phyloP scores from a whole-genome alignment of 2,329 filamentous ascomycete genomes.

The Pyrenophora graminea region DNA sequence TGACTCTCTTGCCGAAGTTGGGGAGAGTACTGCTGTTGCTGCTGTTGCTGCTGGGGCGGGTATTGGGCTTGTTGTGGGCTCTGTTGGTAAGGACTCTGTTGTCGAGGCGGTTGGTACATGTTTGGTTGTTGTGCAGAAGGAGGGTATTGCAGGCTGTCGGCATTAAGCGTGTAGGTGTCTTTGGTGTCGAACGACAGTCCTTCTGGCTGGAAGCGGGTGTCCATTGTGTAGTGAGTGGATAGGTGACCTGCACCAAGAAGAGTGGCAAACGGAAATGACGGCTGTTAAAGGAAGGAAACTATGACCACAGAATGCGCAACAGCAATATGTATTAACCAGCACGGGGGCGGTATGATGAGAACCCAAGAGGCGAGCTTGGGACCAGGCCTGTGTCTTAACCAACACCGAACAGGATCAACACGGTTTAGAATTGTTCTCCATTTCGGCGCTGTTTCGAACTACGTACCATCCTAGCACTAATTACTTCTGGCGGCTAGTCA shows the following conservation, averaged over 20 bases:
- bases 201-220: slow-evolving; percentile 36
- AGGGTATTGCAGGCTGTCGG: slow-evolving; percentile 22
- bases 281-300: slow-evolving; percentile 18
- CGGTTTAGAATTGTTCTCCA: slow-evolving; percentile 18
- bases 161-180: slow-evolving; percentile 27
- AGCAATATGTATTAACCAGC: slow-evolving; percentile 24
- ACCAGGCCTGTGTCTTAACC: slow-evolving; percentile 32
- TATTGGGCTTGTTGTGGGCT: not conserved
- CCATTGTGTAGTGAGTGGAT: slow-evolving; percentile 32
- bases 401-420: slow-evolving; percentile 24
- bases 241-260: slow-evolving; percentile 40
- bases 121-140: slow-evolving; percentile 17
- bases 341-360: slow-evolving; percentile 29
- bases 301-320: slow-evolving; percentile 19
- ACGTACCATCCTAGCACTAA: slow-evolving; percentile 27
- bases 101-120: slow-evolving; percentile 10
- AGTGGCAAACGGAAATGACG: slow-evolving; percentile 22
- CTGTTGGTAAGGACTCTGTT: not conserved
- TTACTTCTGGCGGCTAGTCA: slow-evolving; percentile 30
- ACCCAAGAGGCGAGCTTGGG: slow-evolving; percentile 22
- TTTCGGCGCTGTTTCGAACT: slow-evolving; percentile 36
- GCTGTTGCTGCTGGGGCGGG: slow-evolving; percentile 13
- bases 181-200: slow-evolving; percentile 32
- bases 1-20: slow-evolving; percentile 9
- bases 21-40: slow-evolving; percentile 19